A percentile compares a stretch with the other conserved stretches of the same genome.
Evolutionary conservation across 2,329 filamentous ascomycete genomes (phyloP).

Genomic region (Drechslera avenae): DNA sequence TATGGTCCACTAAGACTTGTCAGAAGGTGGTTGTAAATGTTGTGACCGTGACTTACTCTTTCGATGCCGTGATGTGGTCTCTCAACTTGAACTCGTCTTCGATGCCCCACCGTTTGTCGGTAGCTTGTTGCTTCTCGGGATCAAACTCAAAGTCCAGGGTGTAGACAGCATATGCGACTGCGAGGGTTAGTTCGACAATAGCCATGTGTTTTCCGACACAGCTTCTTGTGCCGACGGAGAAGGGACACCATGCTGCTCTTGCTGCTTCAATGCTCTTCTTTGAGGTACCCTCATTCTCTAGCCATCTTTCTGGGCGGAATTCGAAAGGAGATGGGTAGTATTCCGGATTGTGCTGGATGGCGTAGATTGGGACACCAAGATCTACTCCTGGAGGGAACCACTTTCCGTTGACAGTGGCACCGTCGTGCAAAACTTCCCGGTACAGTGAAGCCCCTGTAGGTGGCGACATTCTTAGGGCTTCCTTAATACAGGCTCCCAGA

Average conservation of each 20-base stretch:
- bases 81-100: slow-evolving; percentile 1
- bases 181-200: neutral
- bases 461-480: slow-evolving; percentile 41
- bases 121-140: neutral
- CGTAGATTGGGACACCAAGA: slow-evolving; percentile 29
- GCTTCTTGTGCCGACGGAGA: slow-evolving; percentile 67
- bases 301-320: slow-evolving; percentile 32
- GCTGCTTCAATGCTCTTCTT: slow-evolving; percentile 2
- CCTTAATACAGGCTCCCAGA: slow-evolving; percentile 41
- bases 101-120: slow-evolving; percentile 1
- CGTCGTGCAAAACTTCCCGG: slow-evolving; percentile 27
- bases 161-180: slow-evolving; percentile 1
- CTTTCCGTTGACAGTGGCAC: slow-evolving; percentile 28
- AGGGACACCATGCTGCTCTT: slow-evolving; percentile 64
- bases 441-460: slow-evolving; percentile 24
- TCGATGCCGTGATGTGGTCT: neutral
- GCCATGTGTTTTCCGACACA: slow-evolving; percentile 71
- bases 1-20: neutral
- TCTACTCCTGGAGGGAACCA: slow-evolving; percentile 27
- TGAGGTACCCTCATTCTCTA: slow-evolving; percentile 18
- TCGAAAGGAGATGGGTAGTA: slow-evolving; percentile 25
- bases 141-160: neutral
- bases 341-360: slow-evolving; percentile 32
- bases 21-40: neutral
- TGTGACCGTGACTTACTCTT: neutral